Evolutionary conservation across 345 rosid genomes (phyloP).

Genomic region (Melastoma malabathricum): DNA sequence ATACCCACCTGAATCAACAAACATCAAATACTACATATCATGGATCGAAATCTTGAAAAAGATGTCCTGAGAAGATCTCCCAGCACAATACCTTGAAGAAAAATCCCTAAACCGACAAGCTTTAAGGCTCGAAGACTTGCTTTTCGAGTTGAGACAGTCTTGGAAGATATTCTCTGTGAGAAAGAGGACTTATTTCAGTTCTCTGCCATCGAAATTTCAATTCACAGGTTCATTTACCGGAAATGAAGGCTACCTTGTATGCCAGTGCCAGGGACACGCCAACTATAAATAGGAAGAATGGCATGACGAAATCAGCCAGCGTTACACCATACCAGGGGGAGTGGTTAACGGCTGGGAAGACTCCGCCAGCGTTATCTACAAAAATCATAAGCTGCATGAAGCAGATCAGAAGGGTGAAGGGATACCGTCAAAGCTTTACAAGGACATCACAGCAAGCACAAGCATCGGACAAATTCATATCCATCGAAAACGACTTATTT

Average conservation of each 20-base stretch:
- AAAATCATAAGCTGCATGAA: slow-evolving; percentile 73
- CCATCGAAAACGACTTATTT: too few species aligned
- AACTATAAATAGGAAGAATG: slow-evolving; percentile 81
- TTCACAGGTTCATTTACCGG: neutral
- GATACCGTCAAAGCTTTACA: neutral
- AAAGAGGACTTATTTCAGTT: neutral
- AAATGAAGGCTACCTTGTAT: slow-evolving; percentile 43
- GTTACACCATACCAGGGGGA: slow-evolving; percentile 89
- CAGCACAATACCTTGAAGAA: slow-evolving; percentile 55
- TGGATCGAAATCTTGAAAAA: too few species aligned
- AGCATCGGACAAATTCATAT: too few species aligned
- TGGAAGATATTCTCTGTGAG: slow-evolving; percentile 40
- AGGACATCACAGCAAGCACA: too few species aligned
- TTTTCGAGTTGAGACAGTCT: slow-evolving; percentile 49
- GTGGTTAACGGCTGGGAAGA: slow-evolving; percentile 70
- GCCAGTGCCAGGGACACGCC: slow-evolving; percentile 69
- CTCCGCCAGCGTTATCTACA: slow-evolving; percentile 74
- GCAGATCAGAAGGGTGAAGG: neutral
- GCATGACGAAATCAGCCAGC: slow-evolving; percentile 87
- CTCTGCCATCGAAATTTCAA: neutral
- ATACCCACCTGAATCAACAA: slow-evolving; percentile 44
- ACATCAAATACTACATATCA: neutral
- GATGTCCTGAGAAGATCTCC: too few species aligned
- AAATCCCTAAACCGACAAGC: slow-evolving; percentile 49
- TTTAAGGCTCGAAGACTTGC: slow-evolving; percentile 42